Percentiles rank a stretch among this genome's conserved stretches.
Conservation (phyloP, 495 filamentous ascomycete species). For the Annulohypoxylon moriforme region DNA sequence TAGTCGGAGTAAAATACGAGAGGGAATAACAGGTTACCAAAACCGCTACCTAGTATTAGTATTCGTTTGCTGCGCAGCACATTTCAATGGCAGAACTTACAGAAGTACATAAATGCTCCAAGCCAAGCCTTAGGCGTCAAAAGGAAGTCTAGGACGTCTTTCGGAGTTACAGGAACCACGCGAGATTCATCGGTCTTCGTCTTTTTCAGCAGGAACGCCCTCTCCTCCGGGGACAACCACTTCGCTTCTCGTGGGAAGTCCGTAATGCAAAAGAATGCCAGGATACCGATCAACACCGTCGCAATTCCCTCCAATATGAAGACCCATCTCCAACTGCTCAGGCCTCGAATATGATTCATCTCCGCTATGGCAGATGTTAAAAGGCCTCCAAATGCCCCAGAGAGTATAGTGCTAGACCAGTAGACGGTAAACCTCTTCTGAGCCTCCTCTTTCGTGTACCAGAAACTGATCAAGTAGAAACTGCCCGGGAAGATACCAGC, state of each 20-base stretch:
- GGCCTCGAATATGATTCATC: slow-evolving; percentile 74
- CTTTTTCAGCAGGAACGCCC: slow-evolving; percentile 64
- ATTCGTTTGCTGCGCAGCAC: neutral
- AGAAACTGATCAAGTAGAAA: slow-evolving; percentile 84
- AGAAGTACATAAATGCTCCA: slow-evolving; percentile 81
- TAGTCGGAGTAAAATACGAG: slow-evolving; percentile 70
- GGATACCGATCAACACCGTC: slow-evolving; percentile 72
- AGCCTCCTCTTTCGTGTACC: slow-evolving; percentile 59
- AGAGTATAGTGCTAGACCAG: slow-evolving; percentile 77
- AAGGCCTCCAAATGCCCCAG: slow-evolving; percentile 80
- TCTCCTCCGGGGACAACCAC: slow-evolving; percentile 73
- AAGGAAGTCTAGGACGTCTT: neutral
- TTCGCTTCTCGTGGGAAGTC: slow-evolving; percentile 71
- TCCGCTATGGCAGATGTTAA: slow-evolving; percentile 72
- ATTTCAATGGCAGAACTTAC: slow-evolving; percentile 29
- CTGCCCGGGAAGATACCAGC: slow-evolving; percentile 79
- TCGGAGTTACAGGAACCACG: slow-evolving; percentile 47
- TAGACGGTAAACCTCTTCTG: slow-evolving; percentile 72
- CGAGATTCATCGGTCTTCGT: slow-evolving; percentile 69
- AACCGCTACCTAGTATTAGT: slow-evolving; percentile 45
- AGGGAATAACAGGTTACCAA: slow-evolving; percentile 77
- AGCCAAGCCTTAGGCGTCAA: slow-evolving; percentile 57
- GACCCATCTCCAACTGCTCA: slow-evolving; percentile 78
- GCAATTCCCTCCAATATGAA: slow-evolving; percentile 77
- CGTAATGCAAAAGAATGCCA: slow-evolving; percentile 67